phyloP scores from a whole-genome alignment of 805 yeast genomes.

The Yarrowia sp. region DNA sequence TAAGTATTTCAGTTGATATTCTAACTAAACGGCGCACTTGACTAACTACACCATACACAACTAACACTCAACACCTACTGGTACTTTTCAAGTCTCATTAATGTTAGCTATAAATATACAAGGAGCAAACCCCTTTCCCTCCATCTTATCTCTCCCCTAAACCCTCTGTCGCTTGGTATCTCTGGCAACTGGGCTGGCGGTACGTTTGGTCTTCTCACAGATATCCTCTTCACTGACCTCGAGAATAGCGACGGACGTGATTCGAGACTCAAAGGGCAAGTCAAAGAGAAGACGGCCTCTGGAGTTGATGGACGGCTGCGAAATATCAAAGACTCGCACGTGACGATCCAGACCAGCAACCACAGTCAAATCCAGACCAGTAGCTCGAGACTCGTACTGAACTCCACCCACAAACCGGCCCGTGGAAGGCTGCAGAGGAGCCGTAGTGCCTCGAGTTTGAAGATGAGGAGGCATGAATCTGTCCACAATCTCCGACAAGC shows the following conservation, averaged over 20 bases:
- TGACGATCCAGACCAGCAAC: slow-evolving; percentile 29
- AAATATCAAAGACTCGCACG: slow-evolving; percentile 26
- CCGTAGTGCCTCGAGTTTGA: not conserved
- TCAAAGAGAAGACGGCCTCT: slow-evolving; percentile 22
- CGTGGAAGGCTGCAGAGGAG: slow-evolving; percentile 7
- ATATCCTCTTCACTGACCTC: slow-evolving; percentile 32
- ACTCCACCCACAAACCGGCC: slow-evolving; percentile 27
- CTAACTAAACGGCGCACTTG: too few relatives aligned
- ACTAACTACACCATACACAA: too few relatives aligned
- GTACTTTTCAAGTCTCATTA: not conserved
- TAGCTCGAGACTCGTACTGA: slow-evolving; percentile 16
- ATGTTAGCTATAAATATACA: slow-evolving; percentile 38
- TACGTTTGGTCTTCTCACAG: slow-evolving; percentile 18
- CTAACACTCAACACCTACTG: too few relatives aligned
- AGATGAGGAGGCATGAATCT: slow-evolving; percentile 33
- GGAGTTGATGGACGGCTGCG: slow-evolving; percentile 14
- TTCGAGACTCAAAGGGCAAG: slow-evolving; percentile 24
- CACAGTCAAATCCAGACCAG: slow-evolving; percentile 28
- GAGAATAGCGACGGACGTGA: slow-evolving; percentile 15
- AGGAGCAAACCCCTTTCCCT: not conserved
- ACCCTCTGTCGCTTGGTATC: slow-evolving; percentile 24
- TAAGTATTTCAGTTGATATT: too few relatives aligned
- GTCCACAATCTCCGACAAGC: slow-evolving; percentile 8
- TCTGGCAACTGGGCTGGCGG: slow-evolving; percentile 15
- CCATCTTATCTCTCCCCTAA: not conserved